Evolutionary conservation across 2,329 filamentous ascomycete species (phyloP), one percentile per base, ranked within the genome.

Genomic region (Colletotrichum siamense): DNA sequence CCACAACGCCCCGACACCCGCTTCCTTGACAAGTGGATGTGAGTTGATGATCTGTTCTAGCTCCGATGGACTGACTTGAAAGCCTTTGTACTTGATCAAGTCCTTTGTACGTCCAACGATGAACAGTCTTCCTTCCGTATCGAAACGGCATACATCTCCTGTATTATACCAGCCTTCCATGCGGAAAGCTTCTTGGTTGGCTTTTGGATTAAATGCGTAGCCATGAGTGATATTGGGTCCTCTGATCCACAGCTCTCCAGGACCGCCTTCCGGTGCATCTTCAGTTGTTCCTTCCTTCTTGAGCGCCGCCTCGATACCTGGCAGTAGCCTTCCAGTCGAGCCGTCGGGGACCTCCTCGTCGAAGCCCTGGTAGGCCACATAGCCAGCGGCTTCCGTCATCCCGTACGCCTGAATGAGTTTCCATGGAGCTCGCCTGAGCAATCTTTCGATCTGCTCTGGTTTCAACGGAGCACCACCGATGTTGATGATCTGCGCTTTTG

Each of bases 311-410:
- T 87, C 84, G 8, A 87, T 83, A 3, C 83, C 84, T 0, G 85
- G 84, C 13, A 87, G 71, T 12, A 87, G 73, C 52, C 78, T 81
- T 6, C 86, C 86, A 5, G 84, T 85, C 4, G 79, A 80, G 2
- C 85, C 85, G 2, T 82, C 79, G 0, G 83, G 82, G 3, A 83
- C 52, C 0, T 75, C 71, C 62, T 87, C 85, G 39, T 81, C 79
- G 1, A 82, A 77, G 5, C 79, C 81, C 65, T 87, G 85, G 65
- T 87, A 86, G 0, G 86, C 87, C 5, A 87, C 84, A 75, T 87
- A 88, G 0, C 82, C 85, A 7, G 83, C 85, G 4, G 83, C 86
- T 74, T 88, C 87, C 1, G 86, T 88, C 86, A 88, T 88, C 24
- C 86, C 87, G 69, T 87, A 88, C 0, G 85, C 83, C 62, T 88